A percentile compares a stretch with the other conserved stretches of the same genome.
Conservation (phyloP, 75 land plant genomes). For the Larix kaempferi region DNA sequence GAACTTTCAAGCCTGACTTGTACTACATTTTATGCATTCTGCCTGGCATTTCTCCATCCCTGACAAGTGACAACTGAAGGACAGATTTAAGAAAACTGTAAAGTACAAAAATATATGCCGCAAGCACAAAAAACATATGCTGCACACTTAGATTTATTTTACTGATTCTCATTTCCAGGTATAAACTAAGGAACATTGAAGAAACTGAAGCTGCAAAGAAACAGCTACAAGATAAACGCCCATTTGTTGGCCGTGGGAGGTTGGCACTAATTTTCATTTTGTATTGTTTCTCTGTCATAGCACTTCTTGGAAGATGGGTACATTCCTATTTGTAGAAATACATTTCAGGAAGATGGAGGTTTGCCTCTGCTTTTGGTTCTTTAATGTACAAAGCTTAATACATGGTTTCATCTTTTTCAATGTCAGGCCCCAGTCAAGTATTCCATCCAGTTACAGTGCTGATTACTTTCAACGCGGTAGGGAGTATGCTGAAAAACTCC, state of each 20-base stretch:
- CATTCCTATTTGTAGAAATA: not conserved
- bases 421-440: constrained; percentile 36
- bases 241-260: constrained; percentile 64
- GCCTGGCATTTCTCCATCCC: not conserved
- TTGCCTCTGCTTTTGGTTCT: not conserved
- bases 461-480: constrained; percentile 93
- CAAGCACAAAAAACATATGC: too few relatives aligned
- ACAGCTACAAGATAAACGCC: constrained; percentile 87
- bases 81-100: not conserved
- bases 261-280: constrained; percentile 14
- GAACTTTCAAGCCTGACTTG: not conserved
- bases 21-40: not conserved
- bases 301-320: not conserved
- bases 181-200: constrained; percentile 90
- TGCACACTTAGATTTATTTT: too few relatives aligned
- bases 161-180: constrained; percentile 33
- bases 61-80: not conserved
- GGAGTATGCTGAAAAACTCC: constrained; percentile 92
- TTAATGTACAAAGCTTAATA: constrained; percentile 1
- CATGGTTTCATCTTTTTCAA: not conserved
- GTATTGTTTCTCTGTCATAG: not conserved
- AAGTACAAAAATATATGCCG: too few relatives aligned
- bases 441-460: constrained; percentile 95
- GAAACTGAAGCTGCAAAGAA: constrained; percentile 99
- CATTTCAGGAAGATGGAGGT: not conserved